Evolutionary conservation across 75 land plant genomes (phyloP).

Genomic region (Selaginella moellendorffii): DNA sequence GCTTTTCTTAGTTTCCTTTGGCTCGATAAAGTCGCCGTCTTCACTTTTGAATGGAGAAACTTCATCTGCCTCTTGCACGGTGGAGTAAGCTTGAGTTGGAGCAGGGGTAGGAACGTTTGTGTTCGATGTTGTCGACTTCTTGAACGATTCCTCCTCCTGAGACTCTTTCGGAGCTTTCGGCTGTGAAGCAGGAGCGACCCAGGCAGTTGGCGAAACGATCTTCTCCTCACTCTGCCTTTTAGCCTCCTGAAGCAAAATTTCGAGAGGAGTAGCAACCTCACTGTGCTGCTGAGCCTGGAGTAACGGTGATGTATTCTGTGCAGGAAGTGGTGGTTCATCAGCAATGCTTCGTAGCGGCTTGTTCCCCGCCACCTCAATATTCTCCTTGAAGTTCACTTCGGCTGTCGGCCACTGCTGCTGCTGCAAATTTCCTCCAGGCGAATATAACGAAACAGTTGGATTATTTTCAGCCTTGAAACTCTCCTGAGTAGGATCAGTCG

Average conservation of each 20-base stretch:
- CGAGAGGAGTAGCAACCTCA: not conserved
- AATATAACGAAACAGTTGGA: not conserved
- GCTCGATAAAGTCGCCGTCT: slow-evolving; percentile 71
- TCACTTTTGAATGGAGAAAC: slow-evolving; percentile 7
- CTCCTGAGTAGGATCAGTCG: not conserved
- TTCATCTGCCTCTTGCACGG: too few relatives aligned
- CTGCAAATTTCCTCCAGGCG: not conserved
- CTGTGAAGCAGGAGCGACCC: slow-evolving; percentile 16
- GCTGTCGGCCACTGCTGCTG: not conserved
- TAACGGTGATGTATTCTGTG: too few relatives aligned
- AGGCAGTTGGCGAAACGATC: not conserved
- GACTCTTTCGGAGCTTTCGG: slow-evolving; percentile 18
- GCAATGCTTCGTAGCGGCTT: too few relatives aligned
- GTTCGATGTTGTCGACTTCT: too few relatives aligned
- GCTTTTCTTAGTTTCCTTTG: slow-evolving; percentile 77
- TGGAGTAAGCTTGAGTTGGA: too few relatives aligned
- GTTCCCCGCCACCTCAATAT: too few relatives aligned
- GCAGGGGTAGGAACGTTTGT: too few relatives aligned
- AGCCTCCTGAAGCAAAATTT: not conserved
- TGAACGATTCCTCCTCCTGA: slow-evolving; percentile 25
- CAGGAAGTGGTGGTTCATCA: too few relatives aligned
- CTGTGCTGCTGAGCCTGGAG: not conserved
- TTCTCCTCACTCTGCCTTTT: not conserved
- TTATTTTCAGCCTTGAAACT: not conserved
- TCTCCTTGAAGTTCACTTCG: too few relatives aligned